Evolutionary conservation across 2,329 filamentous ascomycete species (phyloP).

Genomic region (Fusarium proliferatum): DNA sequence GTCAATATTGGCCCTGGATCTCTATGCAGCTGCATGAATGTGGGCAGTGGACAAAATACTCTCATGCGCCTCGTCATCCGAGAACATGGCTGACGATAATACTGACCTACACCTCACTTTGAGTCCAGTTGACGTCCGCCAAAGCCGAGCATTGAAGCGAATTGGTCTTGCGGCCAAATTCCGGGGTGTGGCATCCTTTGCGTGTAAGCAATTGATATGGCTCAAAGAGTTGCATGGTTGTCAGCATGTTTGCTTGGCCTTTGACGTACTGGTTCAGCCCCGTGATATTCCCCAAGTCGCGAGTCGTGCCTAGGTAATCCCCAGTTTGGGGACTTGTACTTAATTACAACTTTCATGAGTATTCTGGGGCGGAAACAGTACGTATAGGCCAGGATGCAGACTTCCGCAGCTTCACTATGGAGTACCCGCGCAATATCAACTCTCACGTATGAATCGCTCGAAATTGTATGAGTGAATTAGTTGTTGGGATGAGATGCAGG

Average conservation of each 20-base stretch:
- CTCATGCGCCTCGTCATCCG: background rate
- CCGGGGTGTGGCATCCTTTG: constrained; percentile 35
- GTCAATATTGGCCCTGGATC: constrained; percentile 12
- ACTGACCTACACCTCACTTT: background rate
- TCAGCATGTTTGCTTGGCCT: background rate
- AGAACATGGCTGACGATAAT: background rate
- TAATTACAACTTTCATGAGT: background rate
- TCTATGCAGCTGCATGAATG: background rate
- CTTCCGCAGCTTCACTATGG: background rate
- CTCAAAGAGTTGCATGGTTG: background rate
- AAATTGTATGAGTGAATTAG: constrained; percentile 47
- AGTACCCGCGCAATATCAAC: constrained; percentile 13
- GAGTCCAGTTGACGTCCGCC: background rate
- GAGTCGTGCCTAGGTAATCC: constrained; percentile 4
- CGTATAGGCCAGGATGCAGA: constrained; percentile 12
- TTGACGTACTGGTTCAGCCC: constrained; percentile 4
- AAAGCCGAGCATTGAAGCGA: constrained; percentile 7
- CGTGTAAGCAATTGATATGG: constrained; percentile 5
- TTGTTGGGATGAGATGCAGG: constrained; percentile 38
- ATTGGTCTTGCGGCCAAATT: constrained; percentile 35
- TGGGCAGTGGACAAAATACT: background rate
- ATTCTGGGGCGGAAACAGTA: background rate
- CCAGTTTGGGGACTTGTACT: background rate
- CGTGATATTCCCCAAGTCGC: constrained; percentile 15
- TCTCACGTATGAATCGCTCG: constrained; percentile 8